Percentiles rank a stretch among this genome's conserved stretches.
These are phyloP conservation scores for Pichia sp. DNA, from an alignment of 1,139 yeast species.

Conservation along the genomic window DNA sequence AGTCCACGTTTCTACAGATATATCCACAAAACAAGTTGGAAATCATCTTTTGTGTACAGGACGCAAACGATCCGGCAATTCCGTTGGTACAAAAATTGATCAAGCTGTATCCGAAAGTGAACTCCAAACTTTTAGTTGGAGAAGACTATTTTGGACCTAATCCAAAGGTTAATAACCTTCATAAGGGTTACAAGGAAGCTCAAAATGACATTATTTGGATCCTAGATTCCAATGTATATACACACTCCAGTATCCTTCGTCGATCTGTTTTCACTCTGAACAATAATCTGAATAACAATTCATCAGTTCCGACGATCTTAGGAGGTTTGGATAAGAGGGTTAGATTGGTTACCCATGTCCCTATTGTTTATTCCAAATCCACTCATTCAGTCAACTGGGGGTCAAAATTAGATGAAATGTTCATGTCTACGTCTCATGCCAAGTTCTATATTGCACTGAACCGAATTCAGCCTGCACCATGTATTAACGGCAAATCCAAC, in stretches of 20 bases:
- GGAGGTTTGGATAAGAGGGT: slow-evolving; percentile 32
- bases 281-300: slow-evolving; percentile 9
- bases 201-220: slow-evolving; percentile 75
- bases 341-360: slow-evolving; percentile 69
- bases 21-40: slow-evolving; percentile 57
- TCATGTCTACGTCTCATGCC: slow-evolving; percentile 73
- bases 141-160: slow-evolving; percentile 59
- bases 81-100: slow-evolving; percentile 46
- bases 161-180: slow-evolving; percentile 80
- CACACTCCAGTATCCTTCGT: slow-evolving; percentile 53
- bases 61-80: slow-evolving; percentile 54
- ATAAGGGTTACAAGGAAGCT: slow-evolving; percentile 66
- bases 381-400: slow-evolving; percentile 35
- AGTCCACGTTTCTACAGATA: slow-evolving; percentile 58
- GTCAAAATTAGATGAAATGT: slow-evolving; percentile 79
- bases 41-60: slow-evolving; percentile 69
- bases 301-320: slow-evolving; percentile 1
- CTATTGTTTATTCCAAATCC: slow-evolving; percentile 23
- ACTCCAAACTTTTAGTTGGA: slow-evolving; percentile 49
- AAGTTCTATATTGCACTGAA: slow-evolving; percentile 78
- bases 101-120: slow-evolving; percentile 45
- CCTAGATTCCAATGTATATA: slow-evolving; percentile 86
- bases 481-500: slow-evolving; percentile 91
- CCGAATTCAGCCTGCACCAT: slow-evolving; percentile 72
- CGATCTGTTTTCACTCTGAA: slow-evolving; percentile 51